Evolutionary conservation across 176 grass and related monocot genomes (phyloP).

Genomic region (Saccharum spontaneum): DNA sequence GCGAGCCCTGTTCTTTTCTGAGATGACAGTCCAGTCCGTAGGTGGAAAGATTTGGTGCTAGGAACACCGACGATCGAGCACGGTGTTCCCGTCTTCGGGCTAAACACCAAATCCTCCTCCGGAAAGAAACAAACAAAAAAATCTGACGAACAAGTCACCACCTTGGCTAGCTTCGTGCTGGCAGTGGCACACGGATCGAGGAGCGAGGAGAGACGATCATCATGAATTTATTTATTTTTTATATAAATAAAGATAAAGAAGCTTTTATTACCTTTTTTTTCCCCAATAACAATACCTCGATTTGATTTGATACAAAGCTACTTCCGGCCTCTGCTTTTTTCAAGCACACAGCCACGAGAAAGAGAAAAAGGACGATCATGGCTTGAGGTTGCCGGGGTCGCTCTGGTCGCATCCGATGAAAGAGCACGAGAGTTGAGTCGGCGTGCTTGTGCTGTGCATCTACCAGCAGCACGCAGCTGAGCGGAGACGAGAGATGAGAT

Average conservation of each 20-base stretch:
- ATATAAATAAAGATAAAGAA: too few species aligned
- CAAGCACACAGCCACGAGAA: too few species aligned
- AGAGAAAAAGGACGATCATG: too few species aligned
- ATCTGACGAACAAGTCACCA: background rate
- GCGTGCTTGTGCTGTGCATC: background rate
- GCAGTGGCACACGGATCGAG: background rate
- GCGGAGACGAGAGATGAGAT: background rate
- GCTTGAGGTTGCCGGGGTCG: background rate
- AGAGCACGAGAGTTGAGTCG: background rate
- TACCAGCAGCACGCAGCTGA: background rate
- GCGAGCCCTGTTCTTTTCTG: background rate
- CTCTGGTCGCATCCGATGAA: background rate
- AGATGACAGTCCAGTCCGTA: background rate
- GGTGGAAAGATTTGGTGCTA: background rate
- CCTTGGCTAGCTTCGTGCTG: background rate
- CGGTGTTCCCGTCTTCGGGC: too few species aligned
- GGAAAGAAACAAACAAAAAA: background rate
- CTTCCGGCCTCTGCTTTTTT: too few species aligned
- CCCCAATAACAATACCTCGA: too few species aligned
- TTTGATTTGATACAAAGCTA: too few species aligned
- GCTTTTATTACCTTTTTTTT: too few species aligned
- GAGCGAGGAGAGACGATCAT: background rate
- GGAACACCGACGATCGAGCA: background rate
- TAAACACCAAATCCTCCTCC: background rate
- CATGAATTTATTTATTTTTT: too few species aligned